phyloP scores from a whole-genome alignment of 805 yeast species.

The Babjeviella inositovora region DNA sequence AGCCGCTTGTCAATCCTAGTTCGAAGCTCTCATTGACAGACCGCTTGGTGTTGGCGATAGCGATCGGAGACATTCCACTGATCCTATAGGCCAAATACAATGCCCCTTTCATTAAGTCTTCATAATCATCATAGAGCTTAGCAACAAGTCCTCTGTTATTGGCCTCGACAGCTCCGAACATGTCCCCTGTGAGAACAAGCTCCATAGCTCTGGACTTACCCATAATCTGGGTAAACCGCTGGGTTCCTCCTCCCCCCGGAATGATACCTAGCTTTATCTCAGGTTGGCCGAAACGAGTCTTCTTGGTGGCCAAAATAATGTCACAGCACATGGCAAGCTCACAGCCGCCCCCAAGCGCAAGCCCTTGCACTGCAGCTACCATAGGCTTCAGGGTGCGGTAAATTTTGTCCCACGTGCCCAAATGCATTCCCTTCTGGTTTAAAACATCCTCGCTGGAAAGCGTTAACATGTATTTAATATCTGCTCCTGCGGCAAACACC shows the following conservation, averaged over 20 bases:
- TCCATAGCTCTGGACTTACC: constrained; percentile 37
- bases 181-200: constrained; percentile 26
- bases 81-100: too few relatives aligned
- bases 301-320: constrained; percentile 29
- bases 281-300: constrained; percentile 36
- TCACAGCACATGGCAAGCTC: constrained; percentile 36
- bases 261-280: constrained; percentile 34
- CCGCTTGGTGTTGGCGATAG: too few relatives aligned
- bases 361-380: constrained; percentile 37
- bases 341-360: constrained; percentile 37
- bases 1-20: too few relatives aligned
- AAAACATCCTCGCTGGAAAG: constrained; percentile 16
- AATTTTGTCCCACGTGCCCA: constrained; percentile 21
- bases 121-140: constrained; percentile 16
- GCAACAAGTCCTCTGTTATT: constrained; percentile 30
- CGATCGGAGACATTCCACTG: too few relatives aligned
- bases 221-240: constrained; percentile 25
- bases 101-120: too few relatives aligned
- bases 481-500: constrained; percentile 42
- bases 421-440: constrained; percentile 13
- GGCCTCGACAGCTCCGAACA: constrained; percentile 25
- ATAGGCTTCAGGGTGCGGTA: constrained; percentile 24
- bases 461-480: constrained; percentile 31
- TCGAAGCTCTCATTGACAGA: too few relatives aligned
- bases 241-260: constrained; percentile 43